Conservation (phyloP, 1,284 basidiomycete genomes). For the Naganishia liquefaciens region DNA sequence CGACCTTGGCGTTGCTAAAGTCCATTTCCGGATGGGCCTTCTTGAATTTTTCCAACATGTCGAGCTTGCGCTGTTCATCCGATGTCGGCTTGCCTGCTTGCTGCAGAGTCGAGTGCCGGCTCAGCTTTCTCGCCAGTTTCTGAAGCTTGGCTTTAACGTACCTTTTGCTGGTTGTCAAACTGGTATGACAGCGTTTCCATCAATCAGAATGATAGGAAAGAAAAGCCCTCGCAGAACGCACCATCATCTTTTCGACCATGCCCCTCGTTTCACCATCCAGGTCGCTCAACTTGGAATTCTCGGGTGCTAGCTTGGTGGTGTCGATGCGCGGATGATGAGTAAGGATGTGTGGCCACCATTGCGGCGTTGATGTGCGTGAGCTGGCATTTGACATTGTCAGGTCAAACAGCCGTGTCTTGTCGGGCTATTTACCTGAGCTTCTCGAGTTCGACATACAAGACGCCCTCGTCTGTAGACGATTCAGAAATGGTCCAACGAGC, state of each 20-base stretch:
- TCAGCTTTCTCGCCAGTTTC: slow-evolving; percentile 14
- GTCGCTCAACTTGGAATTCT: slow-evolving; percentile 93
- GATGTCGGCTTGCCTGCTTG: slow-evolving; percentile 94
- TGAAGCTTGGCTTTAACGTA: slow-evolving; percentile 43
- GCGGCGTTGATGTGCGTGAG: slow-evolving; percentile 49
- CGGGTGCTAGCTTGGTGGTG: slow-evolving; percentile 92
- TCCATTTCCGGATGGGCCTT: slow-evolving; percentile 88
- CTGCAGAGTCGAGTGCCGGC: slow-evolving; percentile 54
- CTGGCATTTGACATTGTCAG: slow-evolving; percentile 10
- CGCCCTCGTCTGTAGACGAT: slow-evolving; percentile 41
- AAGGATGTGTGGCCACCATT: slow-evolving; percentile 98
- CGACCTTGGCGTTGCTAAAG: slow-evolving; percentile 56
- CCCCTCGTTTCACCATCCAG: slow-evolving; percentile 77
- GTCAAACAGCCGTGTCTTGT: slow-evolving; percentile 30
- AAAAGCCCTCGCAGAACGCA: slow-evolving; percentile 54
- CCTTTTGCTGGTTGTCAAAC: slow-evolving; percentile 98
- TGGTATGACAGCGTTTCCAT: slow-evolving; percentile 47
- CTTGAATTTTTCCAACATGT: slow-evolving; percentile 87
- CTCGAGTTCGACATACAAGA: slow-evolving; percentile 53
- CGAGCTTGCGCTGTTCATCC: slow-evolving; percentile 84
- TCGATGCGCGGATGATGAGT: slow-evolving; percentile 96
- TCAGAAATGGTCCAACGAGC: neutral
- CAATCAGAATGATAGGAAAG: neutral
- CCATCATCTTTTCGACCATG: slow-evolving; percentile 99
- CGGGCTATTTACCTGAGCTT: slow-evolving; percentile 46